Percentiles rank a stretch among this genome's conserved stretches.
Conservation (phyloP, 2,329 filamentous ascomycete genomes). For the Apiospora marii region DNA sequence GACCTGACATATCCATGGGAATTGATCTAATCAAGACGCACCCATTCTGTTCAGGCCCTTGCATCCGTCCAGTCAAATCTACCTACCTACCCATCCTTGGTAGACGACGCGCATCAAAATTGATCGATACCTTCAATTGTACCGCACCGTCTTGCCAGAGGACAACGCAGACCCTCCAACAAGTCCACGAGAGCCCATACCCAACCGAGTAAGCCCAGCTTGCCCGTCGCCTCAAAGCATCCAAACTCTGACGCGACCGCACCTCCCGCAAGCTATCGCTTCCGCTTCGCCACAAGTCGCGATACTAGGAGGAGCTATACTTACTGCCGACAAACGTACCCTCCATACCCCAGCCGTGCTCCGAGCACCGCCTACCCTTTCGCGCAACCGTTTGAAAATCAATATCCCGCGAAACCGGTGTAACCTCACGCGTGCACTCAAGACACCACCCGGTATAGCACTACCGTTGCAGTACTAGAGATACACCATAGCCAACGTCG, state of each 20-base stretch:
- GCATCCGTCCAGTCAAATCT: constrained; percentile 20
- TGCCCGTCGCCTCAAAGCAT: constrained; percentile 11
- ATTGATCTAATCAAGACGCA: constrained; percentile 21
- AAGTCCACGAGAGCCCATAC: constrained; percentile 23
- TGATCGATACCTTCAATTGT: constrained; percentile 6
- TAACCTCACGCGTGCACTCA: constrained; percentile 15
- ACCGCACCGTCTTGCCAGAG: constrained; percentile 21
- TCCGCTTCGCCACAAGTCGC: constrained; percentile 17
- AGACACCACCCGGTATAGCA: constrained; percentile 7
- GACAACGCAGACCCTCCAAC: constrained; percentile 31
- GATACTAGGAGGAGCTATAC: constrained; percentile 11
- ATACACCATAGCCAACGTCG: constrained; percentile 16
- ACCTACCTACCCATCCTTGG: neutral
- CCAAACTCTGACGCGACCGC: constrained; percentile 12
- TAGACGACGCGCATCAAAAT: constrained; percentile 4
- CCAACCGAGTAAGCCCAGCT: constrained; percentile 29
- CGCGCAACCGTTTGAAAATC: constrained; percentile 4
- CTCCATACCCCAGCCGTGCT: constrained; percentile 13
- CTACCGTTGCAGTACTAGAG: constrained; percentile 17
- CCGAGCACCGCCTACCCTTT: constrained; percentile 5
- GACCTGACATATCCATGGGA: constrained; percentile 12
- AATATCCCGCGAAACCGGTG: constrained; percentile 16
- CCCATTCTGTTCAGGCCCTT: neutral
- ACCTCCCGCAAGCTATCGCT: neutral
- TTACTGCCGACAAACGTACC: constrained; percentile 2